Evolutionary conservation across 257 asterid genomes (phyloP), one percentile per base, ranked within the genome.

Genomic region (Solanum lignicaule): DNA sequence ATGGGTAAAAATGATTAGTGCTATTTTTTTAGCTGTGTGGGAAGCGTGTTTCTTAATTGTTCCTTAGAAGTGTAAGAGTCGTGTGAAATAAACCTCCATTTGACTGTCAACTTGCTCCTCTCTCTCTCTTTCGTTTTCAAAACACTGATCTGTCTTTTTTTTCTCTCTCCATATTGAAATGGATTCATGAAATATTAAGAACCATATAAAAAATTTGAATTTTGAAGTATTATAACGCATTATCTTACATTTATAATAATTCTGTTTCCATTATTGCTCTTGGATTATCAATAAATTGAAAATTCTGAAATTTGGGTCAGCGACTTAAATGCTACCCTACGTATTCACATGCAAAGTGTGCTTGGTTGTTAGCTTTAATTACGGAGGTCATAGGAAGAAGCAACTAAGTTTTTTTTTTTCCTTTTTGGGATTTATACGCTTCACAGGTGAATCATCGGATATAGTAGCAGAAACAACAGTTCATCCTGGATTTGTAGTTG

Each of bases 341-440:
- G 84, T 79, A 91, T 90, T 88, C 95, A 90, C 93, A 92, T 91
- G 95, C 92, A 92, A 89, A 36, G 62, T 62, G 92, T 88, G 90
- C 87, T 84, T 10, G 87, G 87, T 83, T 87, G 87, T 36, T 90
- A 41, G 88, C 90, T 75, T 90, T 90, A 89, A 90, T 65, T 90
- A 87, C 88, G 33, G 71, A 87, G 60, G 83, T 86, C 85, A 46
- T 78, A 27, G 72, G 25, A 27, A 86, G 33, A 86, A 86, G 52
- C 23, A 46, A 43, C 32, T 69, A 2, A n/a, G 7, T 62, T 60
- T 68, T 27, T 32, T 43, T 33, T 36, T 78, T 86, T 1, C 43
- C 35, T 31, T 86, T 72, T 31, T 78, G 62, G 83, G 58, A 21
- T 21, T 86, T 43, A 27, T 58, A 69, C 41, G 33, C 25, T 69